phyloP scores from a whole-genome alignment of 768 basidiomycete species.

The Grammothele lineata region DNA sequence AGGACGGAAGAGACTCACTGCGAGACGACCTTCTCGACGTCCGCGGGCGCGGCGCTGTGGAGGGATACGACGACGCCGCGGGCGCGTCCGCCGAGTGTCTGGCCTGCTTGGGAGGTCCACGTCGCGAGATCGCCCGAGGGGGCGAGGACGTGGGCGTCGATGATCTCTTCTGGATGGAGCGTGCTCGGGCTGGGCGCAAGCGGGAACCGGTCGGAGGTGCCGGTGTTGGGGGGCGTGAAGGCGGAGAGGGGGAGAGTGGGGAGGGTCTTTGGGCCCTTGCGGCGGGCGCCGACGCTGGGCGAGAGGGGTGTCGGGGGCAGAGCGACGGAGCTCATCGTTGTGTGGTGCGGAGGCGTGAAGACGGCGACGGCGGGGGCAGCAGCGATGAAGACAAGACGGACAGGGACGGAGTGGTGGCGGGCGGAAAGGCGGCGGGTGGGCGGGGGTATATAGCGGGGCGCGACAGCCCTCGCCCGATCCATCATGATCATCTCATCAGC shows the following conservation, averaged over 20 bases:
- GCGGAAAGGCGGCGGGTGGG: not conserved
- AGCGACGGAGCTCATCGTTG: conserved; percentile 10
- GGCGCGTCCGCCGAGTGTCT: conserved; percentile 40
- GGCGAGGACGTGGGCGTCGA: conserved; percentile 65
- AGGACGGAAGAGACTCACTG: conserved; percentile 37
- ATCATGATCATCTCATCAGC: conserved; percentile 16
- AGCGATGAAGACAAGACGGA: not conserved
- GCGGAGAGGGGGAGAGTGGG: conserved; percentile 74
- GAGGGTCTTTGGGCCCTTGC: conserved; percentile 59
- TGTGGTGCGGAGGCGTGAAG: not conserved
- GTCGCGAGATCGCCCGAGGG: conserved; percentile 36
- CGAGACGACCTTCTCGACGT: conserved; percentile 40
- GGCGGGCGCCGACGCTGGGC: conserved; percentile 44
- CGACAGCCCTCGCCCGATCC: conserved; percentile 6
- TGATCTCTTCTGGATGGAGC: conserved; percentile 55
- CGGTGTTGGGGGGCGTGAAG: conserved; percentile 68
- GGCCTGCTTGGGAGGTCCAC: conserved; percentile 52
- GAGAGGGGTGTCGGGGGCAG: conserved; percentile 28
- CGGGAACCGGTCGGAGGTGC: conserved; percentile 63
- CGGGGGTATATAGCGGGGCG: not conserved
- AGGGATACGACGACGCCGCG: conserved; percentile 57
- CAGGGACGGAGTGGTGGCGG: conserved; percentile 1
- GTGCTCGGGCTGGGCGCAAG: conserved; percentile 64
- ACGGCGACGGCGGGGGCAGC: not conserved
- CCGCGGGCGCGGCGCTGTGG: conserved; percentile 29